These are phyloP conservation scores for Picochlorum costavermella DNA, from an alignment of 139 green algal species.

Conservation along the genomic window DNA sequence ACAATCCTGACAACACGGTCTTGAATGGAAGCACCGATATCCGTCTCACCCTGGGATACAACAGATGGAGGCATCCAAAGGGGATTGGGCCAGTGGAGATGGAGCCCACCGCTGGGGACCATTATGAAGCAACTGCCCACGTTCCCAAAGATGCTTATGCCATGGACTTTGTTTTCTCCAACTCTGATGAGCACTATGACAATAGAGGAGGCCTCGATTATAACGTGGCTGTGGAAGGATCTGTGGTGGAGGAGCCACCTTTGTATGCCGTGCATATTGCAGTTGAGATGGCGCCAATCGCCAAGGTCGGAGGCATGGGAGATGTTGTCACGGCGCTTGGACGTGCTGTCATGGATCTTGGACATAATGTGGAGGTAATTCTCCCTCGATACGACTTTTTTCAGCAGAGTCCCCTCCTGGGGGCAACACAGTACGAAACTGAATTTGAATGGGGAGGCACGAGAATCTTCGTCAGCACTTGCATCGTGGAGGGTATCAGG, in stretches of 20 bases:
- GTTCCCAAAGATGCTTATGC: constrained; percentile 72
- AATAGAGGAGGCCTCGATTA: constrained; percentile 86
- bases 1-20: constrained; percentile 61
- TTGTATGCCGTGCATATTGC: constrained; percentile 83
- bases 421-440: constrained; percentile 34
- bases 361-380: constrained; percentile 60
- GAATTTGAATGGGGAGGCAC: constrained; percentile 68
- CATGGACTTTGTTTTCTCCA: constrained; percentile 81
- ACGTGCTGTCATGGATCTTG: constrained; percentile 79
- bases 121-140: constrained; percentile 1
- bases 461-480: constrained; percentile 43
- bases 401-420: constrained; percentile 47
- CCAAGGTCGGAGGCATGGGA: constrained; percentile 91
- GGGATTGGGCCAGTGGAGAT: constrained; percentile 49
- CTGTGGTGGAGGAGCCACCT: constrained; percentile 30
- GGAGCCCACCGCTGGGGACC: constrained; percentile 28
- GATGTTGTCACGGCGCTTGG: constrained; percentile 93
- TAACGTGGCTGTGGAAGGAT: constrained; percentile 65
- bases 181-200: constrained; percentile 68
- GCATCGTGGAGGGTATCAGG: constrained; percentile 48
- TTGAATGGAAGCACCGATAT: constrained; percentile 41
- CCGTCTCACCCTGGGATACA: constrained; percentile 53
- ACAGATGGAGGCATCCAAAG: constrained; percentile 52
- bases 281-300: constrained; percentile 96
- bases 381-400: constrained; percentile 76